Conservation (phyloP, 352 stramenopile genomes). For the Pythium sp. region DNA sequence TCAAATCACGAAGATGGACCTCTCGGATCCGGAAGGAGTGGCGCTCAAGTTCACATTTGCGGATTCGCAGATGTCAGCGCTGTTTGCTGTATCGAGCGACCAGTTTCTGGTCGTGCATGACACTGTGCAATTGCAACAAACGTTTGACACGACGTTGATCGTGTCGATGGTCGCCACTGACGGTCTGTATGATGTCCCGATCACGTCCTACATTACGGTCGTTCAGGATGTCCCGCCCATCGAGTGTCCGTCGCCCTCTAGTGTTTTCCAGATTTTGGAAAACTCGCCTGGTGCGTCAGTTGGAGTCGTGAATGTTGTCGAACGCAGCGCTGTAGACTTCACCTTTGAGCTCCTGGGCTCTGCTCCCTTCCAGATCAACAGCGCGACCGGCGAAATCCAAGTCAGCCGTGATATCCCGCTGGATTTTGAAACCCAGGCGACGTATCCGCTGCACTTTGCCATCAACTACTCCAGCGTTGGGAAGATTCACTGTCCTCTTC, state of each 20-base stretch:
- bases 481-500: slow-evolving; percentile 39
- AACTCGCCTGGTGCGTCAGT: slow-evolving; percentile 10
- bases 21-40: slow-evolving; percentile 8
- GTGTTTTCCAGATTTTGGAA: slow-evolving; percentile 11
- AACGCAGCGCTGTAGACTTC: neutral
- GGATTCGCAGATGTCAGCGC: neutral
- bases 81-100: slow-evolving; percentile 13
- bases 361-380: slow-evolving; percentile 37
- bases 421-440: slow-evolving; percentile 35
- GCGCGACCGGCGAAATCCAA: slow-evolving; percentile 28
- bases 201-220: slow-evolving; percentile 23
- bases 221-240: slow-evolving; percentile 34
- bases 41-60: neutral
- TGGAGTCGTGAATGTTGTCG: slow-evolving; percentile 3
- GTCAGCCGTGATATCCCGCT: slow-evolving; percentile 27
- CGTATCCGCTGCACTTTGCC: slow-evolving; percentile 34
- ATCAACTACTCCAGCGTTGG: slow-evolving; percentile 28
- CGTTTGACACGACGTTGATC: neutral
- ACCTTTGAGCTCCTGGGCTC: slow-evolving; percentile 10
- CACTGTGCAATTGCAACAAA: neutral
- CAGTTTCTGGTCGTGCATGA: slow-evolving; percentile 11
- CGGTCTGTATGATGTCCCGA: slow-evolving; percentile 20
- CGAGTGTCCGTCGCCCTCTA: slow-evolving; percentile 16
- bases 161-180: slow-evolving; percentile 14
- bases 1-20: slow-evolving; percentile 10